Evolutionary conservation across 768 basidiomycete species (phyloP), one percentile per base, ranked within the genome.

Genomic region (Leccinum longicurvipes): DNA sequence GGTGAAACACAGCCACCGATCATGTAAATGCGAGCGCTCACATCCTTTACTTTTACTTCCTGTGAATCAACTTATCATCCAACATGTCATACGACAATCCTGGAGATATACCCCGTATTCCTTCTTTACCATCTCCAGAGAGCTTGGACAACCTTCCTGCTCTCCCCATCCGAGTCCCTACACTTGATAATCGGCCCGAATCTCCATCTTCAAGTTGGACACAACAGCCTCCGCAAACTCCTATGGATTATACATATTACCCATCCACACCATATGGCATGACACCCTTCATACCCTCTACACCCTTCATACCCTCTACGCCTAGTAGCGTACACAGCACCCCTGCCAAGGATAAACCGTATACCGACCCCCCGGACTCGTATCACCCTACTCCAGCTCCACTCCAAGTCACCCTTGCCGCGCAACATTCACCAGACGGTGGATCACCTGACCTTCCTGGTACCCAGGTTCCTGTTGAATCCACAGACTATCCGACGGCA

Each of bases 181-280:
- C 68, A 3, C 62, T 63, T 2, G 64, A 66, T 42, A 62, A 61
- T 23, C 60, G 60, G 50, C n/a, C n/a, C n/a, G 71, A 66, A 14
- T 60, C 60, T 39, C 72, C 72, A 1, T 46, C 63, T n/a, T n/a
- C n/a, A n/a, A n/a, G n/a, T 24, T 78, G 77, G 77, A 62, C 71
- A 32, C 60, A 70, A 28, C 60, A 66, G 8, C n/a, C n/a, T n/a
- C 68, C 72, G 17, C 73, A 72, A 54, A 59, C 63, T 2, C 66
- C 74, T 0, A 70, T 66, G 53, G 63, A 64, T 47, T 79, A 76
- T 52, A 75, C 77, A 15, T 67, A 64, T 29, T 77, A 77, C 53
- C 72, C 75, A 1, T 54, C 58, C 14, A 70, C 76, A 15, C 77
- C 76, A 5, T 74, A 73, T 31, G 73, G 69, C 34, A 51, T 62